Base-by-base conservation (phyloP, 441 rosid genomes). In the Bruguiera hainesii region DNA sequence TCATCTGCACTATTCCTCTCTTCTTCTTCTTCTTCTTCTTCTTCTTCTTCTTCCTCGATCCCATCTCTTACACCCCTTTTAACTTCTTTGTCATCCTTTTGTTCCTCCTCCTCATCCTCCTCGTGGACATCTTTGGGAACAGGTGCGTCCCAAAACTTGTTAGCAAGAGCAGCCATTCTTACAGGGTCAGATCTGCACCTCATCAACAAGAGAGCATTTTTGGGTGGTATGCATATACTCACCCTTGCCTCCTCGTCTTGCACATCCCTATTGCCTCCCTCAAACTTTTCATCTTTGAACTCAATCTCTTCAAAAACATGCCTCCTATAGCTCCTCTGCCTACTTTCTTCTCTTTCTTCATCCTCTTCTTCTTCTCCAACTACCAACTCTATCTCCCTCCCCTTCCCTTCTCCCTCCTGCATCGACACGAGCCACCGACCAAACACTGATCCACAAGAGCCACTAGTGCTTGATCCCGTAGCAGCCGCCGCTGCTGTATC, bases 131-230 rank as follows among this genome's bases (percentile, higher is more conserved):
- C 81, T 18, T 69, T 74, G 63, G 58, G 29, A 53, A 70, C 29
- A n/a, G 89, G 89, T 7, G 83, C 66, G 33, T 83, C 87, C 80
- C 84, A 84, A 39, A 85, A 88, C 66, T 82, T 81, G 74, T 82
- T 93, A 60, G 96, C 88, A 1, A 93, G 83, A 55, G 97, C 96
- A 39, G 98, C 93, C 84, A 93, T 87, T 78, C 83, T 93, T 6
- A 91, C 95, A 70, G 98, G 98, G 69, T 93, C 98, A 77, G 98
- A 93, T 89, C 97, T 87, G 68, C 97, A 93, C 67, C 97, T 79
- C 98, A 93, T 93, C 75, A 91, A 51, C 71, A 94, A 76, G 62
- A 94, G 81, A 53, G 98, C 98, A 65, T 94, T 94, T 82, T 89
- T 91, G 1, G 98, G 98, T 30, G 98, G 98, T 31, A 88, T 64